Base-by-base conservation (phyloP, 23 red algal species). In the Gracilariopsis chorda region DNA sequence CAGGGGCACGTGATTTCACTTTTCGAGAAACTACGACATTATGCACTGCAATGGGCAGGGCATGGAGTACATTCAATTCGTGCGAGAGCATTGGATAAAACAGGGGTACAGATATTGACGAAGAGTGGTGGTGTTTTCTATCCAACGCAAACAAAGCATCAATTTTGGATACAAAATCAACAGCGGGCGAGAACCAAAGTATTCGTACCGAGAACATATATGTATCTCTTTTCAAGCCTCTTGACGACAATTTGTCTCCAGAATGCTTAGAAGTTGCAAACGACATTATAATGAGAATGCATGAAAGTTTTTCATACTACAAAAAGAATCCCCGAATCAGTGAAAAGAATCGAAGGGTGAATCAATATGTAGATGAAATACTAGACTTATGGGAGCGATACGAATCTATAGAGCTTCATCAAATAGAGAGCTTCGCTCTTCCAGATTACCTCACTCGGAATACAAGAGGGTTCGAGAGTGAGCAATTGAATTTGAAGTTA, bases 181-280 rank as follows among this genome's bases (percentile, higher is more conserved):
- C 43, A 21, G 27, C 61, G 17, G 16, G 24, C 30, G 36, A 28
- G 7, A 13, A n/a, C 35, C 44, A 39, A 5, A 16, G 42, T 44
- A 48, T 36, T 19, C 61, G 69, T 21, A 21, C 78, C 25, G 85
- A 89, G 25, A 67, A n/a, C 35, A 48, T 65, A 27, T 89, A 67
- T 3, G 58, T 77, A 56, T 49, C 44, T 3, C 7, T 89, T 61
- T 41, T 69, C 20, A 48, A 20, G 7, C 46, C 65, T 24, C 40
- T 61, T 58, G 47, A 47, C 23, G 4, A 77, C 1, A 40, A 36
- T 29, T 48, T 89, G 32, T 89, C 69, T 11, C 85, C 85, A 53
- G 67, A 72, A 3, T 77, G 68, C 39, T 17, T 89, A 52, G 85
- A 89, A 45, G 61, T 89, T 27, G 51, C 43, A 16, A 78, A 78